phyloP scores from a whole-genome alignment of 306 rosid genomes.

The Pterocarpus santalinus region DNA sequence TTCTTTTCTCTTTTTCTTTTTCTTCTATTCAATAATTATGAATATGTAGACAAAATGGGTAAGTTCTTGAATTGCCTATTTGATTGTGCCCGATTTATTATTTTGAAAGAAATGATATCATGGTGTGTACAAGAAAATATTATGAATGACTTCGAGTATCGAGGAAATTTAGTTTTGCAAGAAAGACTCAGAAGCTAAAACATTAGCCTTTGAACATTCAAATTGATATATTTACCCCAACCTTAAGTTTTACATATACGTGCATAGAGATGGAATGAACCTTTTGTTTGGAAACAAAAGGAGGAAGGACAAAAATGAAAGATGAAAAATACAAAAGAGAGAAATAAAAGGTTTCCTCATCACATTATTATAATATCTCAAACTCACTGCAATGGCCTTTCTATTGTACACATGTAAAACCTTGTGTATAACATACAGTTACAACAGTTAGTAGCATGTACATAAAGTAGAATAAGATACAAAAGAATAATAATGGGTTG shows the following conservation, averaged over 20 bases:
- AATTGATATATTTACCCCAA: neutral
- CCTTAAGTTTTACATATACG: neutral
- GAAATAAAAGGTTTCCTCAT: neutral
- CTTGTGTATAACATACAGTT: slow-evolving; percentile 18
- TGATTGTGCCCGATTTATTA: no score
- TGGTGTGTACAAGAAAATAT: no score
- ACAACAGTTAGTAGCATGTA: slow-evolving; percentile 31
- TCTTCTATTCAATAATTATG: no score
- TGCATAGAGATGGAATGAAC: neutral
- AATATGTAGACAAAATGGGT: no score
- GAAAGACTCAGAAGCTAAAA: neutral
- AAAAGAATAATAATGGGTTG: slow-evolving; percentile 39
- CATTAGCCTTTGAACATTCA: neutral
- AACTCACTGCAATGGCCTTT: slow-evolving; percentile 24
- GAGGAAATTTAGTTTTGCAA: neutral
- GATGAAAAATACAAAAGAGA: neutral
- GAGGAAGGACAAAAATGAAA: neutral
- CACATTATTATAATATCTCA: slow-evolving; percentile 9
- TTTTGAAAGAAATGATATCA: no score
- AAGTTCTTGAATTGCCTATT: no score
- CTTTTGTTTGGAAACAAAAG: neutral
- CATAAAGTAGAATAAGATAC: slow-evolving; percentile 42
- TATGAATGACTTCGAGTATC: no score
- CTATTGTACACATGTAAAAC: slow-evolving; percentile 35
- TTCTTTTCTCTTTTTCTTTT: no score